Percentiles rank a stretch among this genome's conserved stretches.
These are phyloP conservation scores for Globisporangium alternatum DNA, from an alignment of 352 stramenopile species.

Conservation along the genomic window DNA sequence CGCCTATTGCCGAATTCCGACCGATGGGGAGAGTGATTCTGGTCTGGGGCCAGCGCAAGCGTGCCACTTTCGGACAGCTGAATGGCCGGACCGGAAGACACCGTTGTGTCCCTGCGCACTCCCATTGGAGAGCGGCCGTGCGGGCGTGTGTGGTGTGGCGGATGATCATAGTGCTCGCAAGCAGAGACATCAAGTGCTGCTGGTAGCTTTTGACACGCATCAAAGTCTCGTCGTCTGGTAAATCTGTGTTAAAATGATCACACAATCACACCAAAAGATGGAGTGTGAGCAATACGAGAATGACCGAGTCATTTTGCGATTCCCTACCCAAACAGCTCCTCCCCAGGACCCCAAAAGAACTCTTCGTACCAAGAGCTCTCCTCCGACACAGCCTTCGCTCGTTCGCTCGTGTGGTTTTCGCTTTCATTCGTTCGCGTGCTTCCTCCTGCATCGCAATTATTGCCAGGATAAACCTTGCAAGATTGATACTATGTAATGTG, in stretches of 20 bases:
- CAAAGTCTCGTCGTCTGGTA: neutral
- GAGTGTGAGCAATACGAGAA: neutral
- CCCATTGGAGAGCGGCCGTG: too few species aligned
- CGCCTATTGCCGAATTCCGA: too few species aligned
- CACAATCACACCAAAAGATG: neutral
- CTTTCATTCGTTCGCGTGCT: too few species aligned
- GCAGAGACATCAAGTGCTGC: neutral
- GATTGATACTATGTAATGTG: too few species aligned
- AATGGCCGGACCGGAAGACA: neutral
- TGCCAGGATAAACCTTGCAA: too few species aligned
- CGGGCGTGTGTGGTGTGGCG: too few species aligned
- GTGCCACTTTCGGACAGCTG: conserved; percentile 1
- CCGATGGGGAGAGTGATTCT: neutral
- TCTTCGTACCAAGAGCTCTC: too few species aligned
- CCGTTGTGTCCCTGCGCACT: neutral
- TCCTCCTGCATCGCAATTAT: too few species aligned
- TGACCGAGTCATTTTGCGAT: neutral
- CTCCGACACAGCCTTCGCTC: too few species aligned
- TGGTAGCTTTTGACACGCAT: neutral
- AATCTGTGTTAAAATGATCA: neutral
- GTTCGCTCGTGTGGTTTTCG: too few species aligned
- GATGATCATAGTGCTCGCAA: too few species aligned
- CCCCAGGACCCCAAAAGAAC: too few species aligned
- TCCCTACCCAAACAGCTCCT: neutral
- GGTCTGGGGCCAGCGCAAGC: neutral